Evolutionary conservation across 2,329 filamentous ascomycete species (phyloP).

Genomic region (Berkeleyomyces rouxiae): DNA sequence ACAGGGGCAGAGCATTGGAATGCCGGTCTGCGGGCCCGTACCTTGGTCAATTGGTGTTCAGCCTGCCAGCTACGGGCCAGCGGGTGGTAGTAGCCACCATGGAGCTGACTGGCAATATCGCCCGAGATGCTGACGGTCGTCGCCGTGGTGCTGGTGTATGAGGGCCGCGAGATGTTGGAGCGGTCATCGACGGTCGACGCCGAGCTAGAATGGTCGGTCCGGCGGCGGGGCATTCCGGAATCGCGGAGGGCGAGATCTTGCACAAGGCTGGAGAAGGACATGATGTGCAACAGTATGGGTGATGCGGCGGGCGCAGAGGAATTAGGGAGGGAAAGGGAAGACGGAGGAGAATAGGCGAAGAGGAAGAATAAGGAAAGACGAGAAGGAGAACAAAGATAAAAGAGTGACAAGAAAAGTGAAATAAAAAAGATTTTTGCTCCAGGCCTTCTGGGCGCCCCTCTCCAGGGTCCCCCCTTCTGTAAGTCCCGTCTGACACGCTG

Average conservation of each 20-base stretch:
- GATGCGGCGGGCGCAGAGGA: not conserved
- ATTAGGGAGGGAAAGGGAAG: not conserved
- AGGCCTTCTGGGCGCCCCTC: not conserved
- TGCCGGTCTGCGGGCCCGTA: slow-evolving; percentile 22
- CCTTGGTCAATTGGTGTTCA: slow-evolving; percentile 73
- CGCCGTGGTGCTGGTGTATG: slow-evolving; percentile 48
- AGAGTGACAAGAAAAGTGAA: not conserved
- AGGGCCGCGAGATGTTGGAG: slow-evolving; percentile 43
- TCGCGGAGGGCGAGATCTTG: slow-evolving; percentile 48
- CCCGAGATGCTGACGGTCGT: slow-evolving; percentile 54
- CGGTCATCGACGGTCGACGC: slow-evolving; percentile 43
- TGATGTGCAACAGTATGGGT: slow-evolving; percentile 19
- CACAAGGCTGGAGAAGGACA: slow-evolving; percentile 54
- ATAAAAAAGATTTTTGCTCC: not conserved
- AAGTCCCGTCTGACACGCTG: not conserved
- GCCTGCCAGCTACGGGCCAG: slow-evolving; percentile 68
- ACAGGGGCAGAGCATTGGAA: not conserved
- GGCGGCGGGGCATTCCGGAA: slow-evolving; percentile 27
- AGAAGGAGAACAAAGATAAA: not conserved
- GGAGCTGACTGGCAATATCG: slow-evolving; percentile 69
- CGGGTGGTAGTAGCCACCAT: slow-evolving; percentile 69
- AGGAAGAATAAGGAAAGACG: not conserved
- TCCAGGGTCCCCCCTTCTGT: too few species aligned
- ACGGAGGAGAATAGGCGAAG: not conserved
- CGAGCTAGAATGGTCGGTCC: slow-evolving; percentile 28